Base-by-base conservation (phyloP, 768 basidiomycete genomes). In the Fistulinella prunicolor region DNA sequence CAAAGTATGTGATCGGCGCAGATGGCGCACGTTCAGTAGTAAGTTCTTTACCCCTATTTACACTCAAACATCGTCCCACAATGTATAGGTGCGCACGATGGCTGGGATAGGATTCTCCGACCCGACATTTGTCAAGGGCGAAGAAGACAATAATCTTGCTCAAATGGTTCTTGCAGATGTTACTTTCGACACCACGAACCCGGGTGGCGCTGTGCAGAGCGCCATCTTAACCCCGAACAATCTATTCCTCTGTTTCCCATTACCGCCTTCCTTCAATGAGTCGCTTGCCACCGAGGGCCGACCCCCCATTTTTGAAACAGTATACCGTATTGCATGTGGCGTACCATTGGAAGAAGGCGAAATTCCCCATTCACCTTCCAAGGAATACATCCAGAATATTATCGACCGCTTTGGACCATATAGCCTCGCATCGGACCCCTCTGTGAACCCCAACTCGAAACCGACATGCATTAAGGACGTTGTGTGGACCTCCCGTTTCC, bases 101-200 rank as follows among this genome's bases (percentile, higher is more conserved):
- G 35, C 35, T 19, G 35, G 35, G 5, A 36, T 36, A 4, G 35
- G 35, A 4, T 36, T 36, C 35, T 36, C 54, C 3, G 74, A 79
- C 51, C 78, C 78, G 2, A 53, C 70, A 26, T 63, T 66, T 22
- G 54, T 56, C n/a, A 22, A 38, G 9, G 43, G 58, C 16, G 59
- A 63, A 9, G 46, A 57, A 4, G 47, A 59, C 21, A 66, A 61
- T 29, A 57, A 49, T 12, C 52, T 73, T 19, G 41, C 62, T 3
- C 72, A 75, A 43, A 66, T 78, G 60, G 64, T 72, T 24, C 59
- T 77, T 46, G 78, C 74, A 3, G 78, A 79, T 51, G 66, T 79
- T 39, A 63, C 60, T 0, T 68, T 36, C 17, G 17, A 36, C 7
- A 36, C 5, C 35, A n/a, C 6, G 7, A 8, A 36, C 13, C n/a